A percentile compares a stretch with the other conserved stretches of the same genome.
These are phyloP conservation scores for Penicillium argentinense DNA, from an alignment of 495 filamentous ascomycete species.

Conservation along the genomic window DNA sequence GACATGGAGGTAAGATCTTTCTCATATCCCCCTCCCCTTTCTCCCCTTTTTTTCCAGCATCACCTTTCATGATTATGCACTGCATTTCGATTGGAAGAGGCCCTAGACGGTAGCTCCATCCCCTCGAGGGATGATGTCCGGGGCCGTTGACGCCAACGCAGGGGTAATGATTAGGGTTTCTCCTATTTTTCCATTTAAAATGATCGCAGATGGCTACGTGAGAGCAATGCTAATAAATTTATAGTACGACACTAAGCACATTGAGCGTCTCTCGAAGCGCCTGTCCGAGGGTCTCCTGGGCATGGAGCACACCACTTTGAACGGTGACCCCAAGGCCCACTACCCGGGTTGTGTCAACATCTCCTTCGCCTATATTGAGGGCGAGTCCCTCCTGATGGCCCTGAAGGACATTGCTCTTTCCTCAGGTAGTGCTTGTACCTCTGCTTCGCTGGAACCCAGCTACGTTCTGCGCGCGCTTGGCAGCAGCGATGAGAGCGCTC, in stretches of 20 bases:
- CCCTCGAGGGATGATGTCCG: constrained; percentile 34
- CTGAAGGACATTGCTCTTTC: constrained; percentile 97
- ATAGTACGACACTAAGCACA: constrained; percentile 87
- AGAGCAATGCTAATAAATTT: constrained; percentile 45
- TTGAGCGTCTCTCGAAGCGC: constrained; percentile 78
- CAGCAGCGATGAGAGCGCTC: constrained; percentile 94
- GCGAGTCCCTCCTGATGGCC: constrained; percentile 96
- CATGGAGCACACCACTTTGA: constrained; percentile 89
- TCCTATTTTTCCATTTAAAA: too few relatives aligned
- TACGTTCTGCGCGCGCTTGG: constrained; percentile 94
- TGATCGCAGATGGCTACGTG: constrained; percentile 50
- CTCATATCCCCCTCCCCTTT: background rate
- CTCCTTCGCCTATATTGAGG: constrained; percentile 97
- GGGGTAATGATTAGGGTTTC: constrained; percentile 48
- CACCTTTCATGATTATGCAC: constrained; percentile 52
- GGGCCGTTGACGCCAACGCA: constrained; percentile 50
- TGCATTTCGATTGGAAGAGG: constrained; percentile 61
- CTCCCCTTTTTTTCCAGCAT: constrained; percentile 5
- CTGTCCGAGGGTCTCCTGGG: constrained; percentile 76
- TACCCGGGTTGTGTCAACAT: constrained; percentile 98
- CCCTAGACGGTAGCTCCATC: constrained; percentile 43
- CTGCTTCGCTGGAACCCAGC: constrained; percentile 91
- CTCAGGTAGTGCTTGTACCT: constrained; percentile 95
- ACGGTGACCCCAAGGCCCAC: constrained; percentile 78
- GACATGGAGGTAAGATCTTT: constrained; percentile 80